These are phyloP conservation scores for Skeletonema costatum DNA, from an alignment of 108 stramenopile species.

Conservation along the genomic window DNA sequence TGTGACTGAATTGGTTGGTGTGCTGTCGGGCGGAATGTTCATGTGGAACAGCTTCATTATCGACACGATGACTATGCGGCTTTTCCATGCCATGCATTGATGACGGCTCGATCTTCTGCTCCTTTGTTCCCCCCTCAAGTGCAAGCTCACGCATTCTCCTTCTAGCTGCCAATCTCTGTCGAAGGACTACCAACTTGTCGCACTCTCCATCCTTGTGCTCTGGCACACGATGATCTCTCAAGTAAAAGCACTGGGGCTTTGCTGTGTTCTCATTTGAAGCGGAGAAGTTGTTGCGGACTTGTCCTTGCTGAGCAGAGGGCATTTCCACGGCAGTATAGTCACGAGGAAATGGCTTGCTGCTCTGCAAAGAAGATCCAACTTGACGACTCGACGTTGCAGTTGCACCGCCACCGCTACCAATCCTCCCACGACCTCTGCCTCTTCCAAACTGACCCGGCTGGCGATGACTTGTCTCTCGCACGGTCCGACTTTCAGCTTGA, in stretches of 20 bases:
- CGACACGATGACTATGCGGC: background rate
- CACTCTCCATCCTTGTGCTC: slow-evolving; percentile 51
- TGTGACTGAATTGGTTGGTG: background rate
- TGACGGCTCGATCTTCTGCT: background rate
- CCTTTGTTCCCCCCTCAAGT: background rate
- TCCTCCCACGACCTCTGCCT: slow-evolving; percentile 6
- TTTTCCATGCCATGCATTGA: background rate
- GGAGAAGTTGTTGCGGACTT: background rate
- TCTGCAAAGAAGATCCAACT: background rate
- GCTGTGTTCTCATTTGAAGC: background rate
- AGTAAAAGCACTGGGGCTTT: background rate
- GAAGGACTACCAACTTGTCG: slow-evolving; percentile 42
- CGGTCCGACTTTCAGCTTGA: background rate
- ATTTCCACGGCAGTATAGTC: background rate
- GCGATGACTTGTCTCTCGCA: background rate
- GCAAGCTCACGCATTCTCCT: slow-evolving; percentile 12
- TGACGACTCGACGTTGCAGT: background rate
- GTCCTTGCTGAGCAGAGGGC: background rate
- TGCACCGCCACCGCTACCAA: background rate
- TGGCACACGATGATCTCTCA: slow-evolving; percentile 29
- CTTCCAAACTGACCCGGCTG: background rate
- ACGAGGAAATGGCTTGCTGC: background rate
- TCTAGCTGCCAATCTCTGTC: slow-evolving; percentile 32
- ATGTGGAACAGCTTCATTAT: background rate
- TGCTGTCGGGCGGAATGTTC: background rate